Evolutionary conservation across 164 flowering plant genomes (phyloP).

Genomic region (Berberis vulgaris): DNA sequence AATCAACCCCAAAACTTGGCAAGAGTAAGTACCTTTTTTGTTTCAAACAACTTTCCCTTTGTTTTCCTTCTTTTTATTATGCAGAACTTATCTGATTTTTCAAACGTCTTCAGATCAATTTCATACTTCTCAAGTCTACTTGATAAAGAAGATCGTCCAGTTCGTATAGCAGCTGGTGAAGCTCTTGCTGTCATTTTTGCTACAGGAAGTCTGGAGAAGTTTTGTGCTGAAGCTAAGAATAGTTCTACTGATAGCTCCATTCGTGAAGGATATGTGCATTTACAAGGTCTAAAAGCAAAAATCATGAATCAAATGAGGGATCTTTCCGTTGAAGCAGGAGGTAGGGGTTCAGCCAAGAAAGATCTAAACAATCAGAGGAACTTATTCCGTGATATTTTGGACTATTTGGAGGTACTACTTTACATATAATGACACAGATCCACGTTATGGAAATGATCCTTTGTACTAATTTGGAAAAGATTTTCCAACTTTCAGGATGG

Average conservation of each 20-base stretch:
- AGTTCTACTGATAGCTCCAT: conserved; percentile 23
- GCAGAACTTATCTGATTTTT: not conserved
- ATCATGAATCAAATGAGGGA: conserved; percentile 60
- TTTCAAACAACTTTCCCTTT: not conserved
- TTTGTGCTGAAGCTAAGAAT: conserved; percentile 24
- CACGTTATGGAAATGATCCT: too few relatives aligned
- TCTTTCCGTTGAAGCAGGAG: conserved; percentile 85
- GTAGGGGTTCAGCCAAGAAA: conserved; percentile 83
- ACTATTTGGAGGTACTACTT: conserved; percentile 64
- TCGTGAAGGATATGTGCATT: conserved; percentile 27
- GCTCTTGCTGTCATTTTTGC: conserved; percentile 84
- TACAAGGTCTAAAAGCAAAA: conserved; percentile 60
- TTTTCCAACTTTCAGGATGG: conserved; percentile 43
- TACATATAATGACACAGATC: not conserved
- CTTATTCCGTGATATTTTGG: conserved; percentile 64
- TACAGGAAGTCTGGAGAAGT: conserved; percentile 50
- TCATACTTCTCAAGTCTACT: conserved; percentile 55
- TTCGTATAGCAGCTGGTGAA: conserved; percentile 94
- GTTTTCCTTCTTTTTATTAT: not conserved
- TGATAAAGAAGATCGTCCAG: conserved; percentile 77
- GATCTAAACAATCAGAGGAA: conserved; percentile 78
- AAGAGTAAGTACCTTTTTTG: conserved; percentile 46
- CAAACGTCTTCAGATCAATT: conserved; percentile 43
- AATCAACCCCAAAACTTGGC: conserved; percentile 55
- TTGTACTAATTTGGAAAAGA: too few relatives aligned